Evolutionary conservation across 1,284 basidiomycete genomes (phyloP), one percentile per base, ranked within the genome.

Genomic region (Schizophyllum commune): DNA sequence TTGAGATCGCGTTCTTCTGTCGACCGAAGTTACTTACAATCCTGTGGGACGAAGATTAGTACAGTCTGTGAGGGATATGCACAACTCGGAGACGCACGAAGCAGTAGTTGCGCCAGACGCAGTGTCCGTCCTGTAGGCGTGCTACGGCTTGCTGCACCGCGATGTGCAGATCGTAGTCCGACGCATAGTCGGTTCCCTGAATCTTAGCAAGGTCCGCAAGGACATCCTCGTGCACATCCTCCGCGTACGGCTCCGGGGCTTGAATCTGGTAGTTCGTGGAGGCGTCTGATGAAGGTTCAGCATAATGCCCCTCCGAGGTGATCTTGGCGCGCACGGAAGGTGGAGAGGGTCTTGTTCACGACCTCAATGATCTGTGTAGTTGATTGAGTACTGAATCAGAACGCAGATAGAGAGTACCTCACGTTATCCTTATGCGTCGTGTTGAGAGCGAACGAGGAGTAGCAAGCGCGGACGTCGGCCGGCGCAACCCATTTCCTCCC

Each of bases 291-390:
- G 39, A 8, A 47, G 9, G 39, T 3, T 47, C 39, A 47, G 39
- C 39, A 11, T 47, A 3, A 47, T 47, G 13, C 2, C 39, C 2
- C 13, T 3, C 9, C 39, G 9, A 47, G 13, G 9, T 64, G 83
- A 84, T 69, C 82, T 84, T 33, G 79, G 77, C 4, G 83, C 0
- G 83, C 83, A 67, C 85, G 83, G 68, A 86, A 84, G 39, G 39
- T 47, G n/a, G 79, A 77, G 32, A 85, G 72, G 0, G 83, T 83
- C 70, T 81, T 83, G 69, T 79, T 84, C 9, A 83, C 75, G 19
- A 82, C 81, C 60, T 85, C 80, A 58, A 85, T 74, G 59, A 82
- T 77, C 83, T 83, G 62, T 3, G 34, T 52, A 66, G 57, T 5
- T 27, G 47, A 53, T 60, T 51, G 53, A 20, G 27, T 6, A 59